phyloP scores from a whole-genome alignment of 2,329 filamentous ascomycete species.

The Penicillium decumbens region DNA sequence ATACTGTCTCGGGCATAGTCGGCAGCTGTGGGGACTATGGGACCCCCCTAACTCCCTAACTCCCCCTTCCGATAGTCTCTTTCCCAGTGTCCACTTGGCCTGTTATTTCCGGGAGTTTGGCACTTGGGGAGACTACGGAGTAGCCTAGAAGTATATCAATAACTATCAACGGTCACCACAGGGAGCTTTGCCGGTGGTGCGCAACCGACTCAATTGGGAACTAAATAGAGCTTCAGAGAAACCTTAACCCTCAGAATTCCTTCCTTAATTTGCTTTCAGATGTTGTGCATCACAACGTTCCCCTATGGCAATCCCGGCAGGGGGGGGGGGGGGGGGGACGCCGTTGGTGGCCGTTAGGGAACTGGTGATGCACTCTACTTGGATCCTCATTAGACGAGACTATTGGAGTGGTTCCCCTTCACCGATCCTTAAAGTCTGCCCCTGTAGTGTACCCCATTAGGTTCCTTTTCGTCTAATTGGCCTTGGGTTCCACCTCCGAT shows the following conservation, averaged over 20 bases:
- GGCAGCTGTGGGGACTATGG: neutral
- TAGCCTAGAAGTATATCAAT: conserved; percentile 11
- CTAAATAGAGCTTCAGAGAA: neutral
- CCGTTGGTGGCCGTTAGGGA: conserved; percentile 21
- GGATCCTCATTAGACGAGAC: neutral
- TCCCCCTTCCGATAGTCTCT: conserved; percentile 3
- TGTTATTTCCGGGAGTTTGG: conserved; percentile 22
- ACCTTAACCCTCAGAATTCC: conserved; percentile 2
- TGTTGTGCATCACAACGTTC: conserved; percentile 20
- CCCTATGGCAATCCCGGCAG: conserved; percentile 13
- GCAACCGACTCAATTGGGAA: neutral
- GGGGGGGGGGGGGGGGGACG: conserved; percentile 13
- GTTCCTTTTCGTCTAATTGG: neutral
- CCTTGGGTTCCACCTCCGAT: neutral
- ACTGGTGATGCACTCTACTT: neutral
- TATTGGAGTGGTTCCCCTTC: conserved; percentile 6
- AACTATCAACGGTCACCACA: neutral
- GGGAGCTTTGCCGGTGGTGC: neutral
- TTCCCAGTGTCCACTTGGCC: conserved; percentile 5
- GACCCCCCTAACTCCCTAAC: neutral
- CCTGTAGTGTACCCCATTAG: neutral
- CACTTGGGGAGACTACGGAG: conserved; percentile 3
- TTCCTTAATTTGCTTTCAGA: conserved; percentile 2
- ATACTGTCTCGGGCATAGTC: conserved; percentile 15
- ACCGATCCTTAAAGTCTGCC: conserved; percentile 5